Percentiles rank a stretch among this genome's conserved stretches.
These are phyloP conservation scores for Russula foetens DNA, from an alignment of 768 basidiomycete genomes.

Conservation along the genomic window DNA sequence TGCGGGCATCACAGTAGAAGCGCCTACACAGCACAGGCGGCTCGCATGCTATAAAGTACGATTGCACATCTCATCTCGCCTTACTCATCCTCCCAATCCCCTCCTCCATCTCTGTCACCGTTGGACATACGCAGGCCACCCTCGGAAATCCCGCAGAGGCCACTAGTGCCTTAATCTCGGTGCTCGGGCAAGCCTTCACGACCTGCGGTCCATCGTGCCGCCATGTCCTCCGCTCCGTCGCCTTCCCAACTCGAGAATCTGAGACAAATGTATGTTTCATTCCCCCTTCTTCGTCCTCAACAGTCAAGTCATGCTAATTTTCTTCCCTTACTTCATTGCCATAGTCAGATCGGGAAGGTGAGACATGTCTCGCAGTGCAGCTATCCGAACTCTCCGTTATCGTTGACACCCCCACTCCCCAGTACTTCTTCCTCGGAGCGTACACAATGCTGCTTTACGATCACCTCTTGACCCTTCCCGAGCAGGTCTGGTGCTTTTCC, in stretches of 20 bases:
- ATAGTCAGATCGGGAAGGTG: conserved; percentile 16
- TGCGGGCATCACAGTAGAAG: background rate
- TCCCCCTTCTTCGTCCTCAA: background rate
- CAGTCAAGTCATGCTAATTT: background rate
- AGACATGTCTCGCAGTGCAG: background rate
- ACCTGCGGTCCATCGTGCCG: background rate
- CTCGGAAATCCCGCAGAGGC: background rate
- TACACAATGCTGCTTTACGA: conserved; percentile 17
- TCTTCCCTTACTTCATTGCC: background rate
- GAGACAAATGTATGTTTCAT: conserved; percentile 14
- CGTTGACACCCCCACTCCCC: background rate
- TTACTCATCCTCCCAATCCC: background rate
- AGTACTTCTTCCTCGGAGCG: conserved; percentile 18
- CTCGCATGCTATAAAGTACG: background rate
- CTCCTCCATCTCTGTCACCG: background rate
- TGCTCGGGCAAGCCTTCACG: background rate
- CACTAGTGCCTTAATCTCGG: background rate
- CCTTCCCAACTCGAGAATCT: background rate
- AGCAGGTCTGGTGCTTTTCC: conserved; percentile 4
- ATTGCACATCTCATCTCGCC: background rate
- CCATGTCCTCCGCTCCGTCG: background rate
- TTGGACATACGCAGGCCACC: background rate
- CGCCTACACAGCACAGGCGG: background rate
- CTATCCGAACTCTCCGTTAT: too few species aligned
- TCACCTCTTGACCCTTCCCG: conserved; percentile 13